Evolutionary conservation across 148 eudicot genomes (phyloP), one percentile per base, ranked within the genome.

Genomic region (Spergularia bocconei): DNA sequence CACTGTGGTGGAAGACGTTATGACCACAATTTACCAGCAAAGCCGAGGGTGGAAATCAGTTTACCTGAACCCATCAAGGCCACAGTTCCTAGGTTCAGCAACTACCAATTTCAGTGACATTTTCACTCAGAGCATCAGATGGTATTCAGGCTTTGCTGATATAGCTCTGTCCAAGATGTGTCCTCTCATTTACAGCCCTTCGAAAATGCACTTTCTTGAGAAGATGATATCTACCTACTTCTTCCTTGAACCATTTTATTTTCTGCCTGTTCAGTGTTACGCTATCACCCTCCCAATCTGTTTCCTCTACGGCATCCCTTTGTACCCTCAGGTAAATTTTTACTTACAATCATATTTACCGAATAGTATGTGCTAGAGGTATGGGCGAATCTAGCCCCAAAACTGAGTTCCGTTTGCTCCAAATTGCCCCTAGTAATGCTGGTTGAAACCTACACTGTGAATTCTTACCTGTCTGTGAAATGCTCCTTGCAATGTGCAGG

Each of bases 31-130:
- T 51, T 74, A 48, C 11, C 39, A 85, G 73, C 92, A 88, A 23
- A 71, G 84, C 79, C 76, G 72, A 71, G 88, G 90, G 16, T 88
- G 90, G 92, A 80, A 54, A 13, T 88, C 92, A 0, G 77, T 85
- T 1, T 85, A 81, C 38, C 77, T 83, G 25, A 73, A 83, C 53
- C 92, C 92, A 0, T 19, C 73, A 52, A 78, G 87, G 77, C 85
- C 90, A 39, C 78, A 78, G 13, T 87, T 89, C 75, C 54, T 89
- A 8, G 92, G 92, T n/a, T 81, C 85, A 29, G 81, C 82, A 61
- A 74, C 88, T 5, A 72, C 84, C 55, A 79, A 83, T 73, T 76
- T 87, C 65, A 80, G 83, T 17, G 91, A 85, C 23, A 68, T 73
- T 16, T 60, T 85, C 71, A 65, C 82, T 55, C 91, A 87, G 52